Percentiles rank a stretch among this genome's conserved stretches.
phyloP scores from a whole-genome alignment of 1,139 yeast species.

The Geotrichum histeridarum region DNA sequence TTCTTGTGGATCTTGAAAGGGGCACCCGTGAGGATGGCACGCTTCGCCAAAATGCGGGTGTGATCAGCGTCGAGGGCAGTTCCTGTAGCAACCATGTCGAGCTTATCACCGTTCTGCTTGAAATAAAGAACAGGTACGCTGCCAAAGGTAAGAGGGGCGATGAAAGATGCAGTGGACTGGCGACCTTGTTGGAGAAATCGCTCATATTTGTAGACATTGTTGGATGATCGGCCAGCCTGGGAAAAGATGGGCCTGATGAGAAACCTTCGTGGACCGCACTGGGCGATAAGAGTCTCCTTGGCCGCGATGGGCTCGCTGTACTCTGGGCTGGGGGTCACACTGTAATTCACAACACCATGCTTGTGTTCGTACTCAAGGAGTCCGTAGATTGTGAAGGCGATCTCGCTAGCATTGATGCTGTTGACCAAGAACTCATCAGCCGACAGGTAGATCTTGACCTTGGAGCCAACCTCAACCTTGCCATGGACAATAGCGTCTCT shows the following conservation, averaged over 20 bases:
- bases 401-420: conserved; percentile 22
- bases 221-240: conserved; percentile 64
- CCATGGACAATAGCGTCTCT: conserved; percentile 56
- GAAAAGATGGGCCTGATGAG: conserved; percentile 81
- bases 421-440: conserved; percentile 50
- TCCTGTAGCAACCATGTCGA: conserved; percentile 83
- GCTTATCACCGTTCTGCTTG: conserved; percentile 38
- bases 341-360: conserved; percentile 73
- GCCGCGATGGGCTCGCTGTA: conserved; percentile 72
- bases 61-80: conserved; percentile 84
- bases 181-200: conserved; percentile 79
- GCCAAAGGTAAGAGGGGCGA: conserved; percentile 83
- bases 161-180: conserved; percentile 72
- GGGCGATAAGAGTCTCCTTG: conserved; percentile 72
- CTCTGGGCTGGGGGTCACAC: conserved; percentile 84
- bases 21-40: conserved; percentile 86
- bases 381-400: conserved; percentile 60
- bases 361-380: conserved; percentile 83
- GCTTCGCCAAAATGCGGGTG: conserved; percentile 76
- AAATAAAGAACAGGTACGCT: conserved; percentile 45
- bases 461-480: conserved; percentile 60
- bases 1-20: conserved; percentile 92
- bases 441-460: conserved; percentile 53
- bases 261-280: conserved; percentile 89
- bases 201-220: conserved; percentile 83